These are phyloP conservation scores for Lasiosphaeriaceae sp. DNA, from an alignment of 495 filamentous ascomycete genomes.

Conservation along the genomic window DNA sequence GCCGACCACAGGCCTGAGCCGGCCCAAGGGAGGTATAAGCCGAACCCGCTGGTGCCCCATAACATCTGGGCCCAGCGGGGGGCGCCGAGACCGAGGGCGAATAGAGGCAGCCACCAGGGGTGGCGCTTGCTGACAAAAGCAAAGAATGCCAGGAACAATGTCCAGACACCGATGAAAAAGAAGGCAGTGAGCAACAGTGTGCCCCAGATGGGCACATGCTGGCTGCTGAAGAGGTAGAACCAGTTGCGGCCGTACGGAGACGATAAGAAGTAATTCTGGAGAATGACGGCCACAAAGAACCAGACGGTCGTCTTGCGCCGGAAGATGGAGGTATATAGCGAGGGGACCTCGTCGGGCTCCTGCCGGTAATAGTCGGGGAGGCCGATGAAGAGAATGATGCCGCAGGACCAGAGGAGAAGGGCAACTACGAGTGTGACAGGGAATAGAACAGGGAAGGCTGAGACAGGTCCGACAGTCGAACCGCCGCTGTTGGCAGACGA, in stretches of 20 bases:
- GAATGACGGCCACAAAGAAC: slow-evolving; percentile 55
- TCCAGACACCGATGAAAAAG: slow-evolving; percentile 59
- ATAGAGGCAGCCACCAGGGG: slow-evolving; percentile 62
- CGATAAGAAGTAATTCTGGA: slow-evolving; percentile 62
- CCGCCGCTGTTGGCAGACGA: slow-evolving; percentile 15
- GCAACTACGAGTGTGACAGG: slow-evolving; percentile 47
- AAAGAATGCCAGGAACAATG: slow-evolving; percentile 42
- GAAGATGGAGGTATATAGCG: slow-evolving; percentile 49
- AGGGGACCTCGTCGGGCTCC: slow-evolving; percentile 61
- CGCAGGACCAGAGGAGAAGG: slow-evolving; percentile 46
- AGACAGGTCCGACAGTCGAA: slow-evolving; percentile 5
- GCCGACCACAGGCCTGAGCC: slow-evolving; percentile 42
- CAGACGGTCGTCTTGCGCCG: slow-evolving; percentile 57
- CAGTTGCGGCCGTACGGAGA: slow-evolving; percentile 58
- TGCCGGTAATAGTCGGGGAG: slow-evolving; percentile 64
- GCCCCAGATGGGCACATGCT: slow-evolving; percentile 46
- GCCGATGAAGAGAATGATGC: slow-evolving; percentile 48
- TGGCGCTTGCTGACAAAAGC: slow-evolving; percentile 46
- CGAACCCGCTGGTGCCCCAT: slow-evolving; percentile 53
- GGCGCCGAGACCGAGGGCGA: slow-evolving; percentile 56
- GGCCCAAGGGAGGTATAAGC: slow-evolving; percentile 54
- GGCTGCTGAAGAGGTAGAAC: slow-evolving; percentile 51
- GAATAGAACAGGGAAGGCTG: slow-evolving; percentile 32
- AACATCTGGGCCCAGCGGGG: slow-evolving; percentile 60
- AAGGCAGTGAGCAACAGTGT: slow-evolving; percentile 46